phyloP scores from a whole-genome alignment of 78 protist genomes.

The Dictyostelium purpureum region DNA sequence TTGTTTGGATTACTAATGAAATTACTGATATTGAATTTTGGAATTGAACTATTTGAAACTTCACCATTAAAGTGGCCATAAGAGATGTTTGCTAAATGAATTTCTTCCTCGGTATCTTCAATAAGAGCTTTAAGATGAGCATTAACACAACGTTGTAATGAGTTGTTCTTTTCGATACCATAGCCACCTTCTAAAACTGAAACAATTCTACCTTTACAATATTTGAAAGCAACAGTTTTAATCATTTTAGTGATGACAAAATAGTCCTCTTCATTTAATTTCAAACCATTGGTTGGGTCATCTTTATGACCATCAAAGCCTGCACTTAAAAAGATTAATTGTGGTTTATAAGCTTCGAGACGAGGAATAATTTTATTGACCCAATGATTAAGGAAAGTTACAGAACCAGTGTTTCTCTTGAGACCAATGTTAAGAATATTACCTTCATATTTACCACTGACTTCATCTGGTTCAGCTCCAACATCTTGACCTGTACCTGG shows the following conservation, averaged over 20 bases:
- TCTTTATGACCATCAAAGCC: slow-evolving; percentile 89
- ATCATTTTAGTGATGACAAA: slow-evolving; percentile 75
- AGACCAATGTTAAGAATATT: slow-evolving; percentile 74
- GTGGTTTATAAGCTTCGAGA: slow-evolving; percentile 74
- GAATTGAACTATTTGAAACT: background rate
- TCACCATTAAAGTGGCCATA: slow-evolving; percentile 7
- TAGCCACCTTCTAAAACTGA: slow-evolving; percentile 85
- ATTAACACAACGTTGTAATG: slow-evolving; percentile 45
- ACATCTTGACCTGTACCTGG: slow-evolving; percentile 81
- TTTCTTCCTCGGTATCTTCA: slow-evolving; percentile 50
- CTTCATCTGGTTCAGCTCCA: slow-evolving; percentile 21
- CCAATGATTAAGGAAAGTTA: slow-evolving; percentile 53
- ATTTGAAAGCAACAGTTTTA: slow-evolving; percentile 54
- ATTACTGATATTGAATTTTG: background rate
- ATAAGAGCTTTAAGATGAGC: slow-evolving; percentile 69
- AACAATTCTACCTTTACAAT: slow-evolving; percentile 73
- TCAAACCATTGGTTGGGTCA: slow-evolving; percentile 83
- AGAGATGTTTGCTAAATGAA: background rate
- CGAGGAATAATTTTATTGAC: slow-evolving; percentile 70
- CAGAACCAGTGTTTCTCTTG: slow-evolving; percentile 49
- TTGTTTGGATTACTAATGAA: background rate
- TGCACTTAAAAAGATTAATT: slow-evolving; percentile 81
- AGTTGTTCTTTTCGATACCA: slow-evolving; percentile 48
- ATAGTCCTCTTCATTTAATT: slow-evolving; percentile 70
- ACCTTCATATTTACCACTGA: slow-evolving; percentile 28